Percentiles rank a stretch among this genome's conserved stretches.
These are phyloP conservation scores for Aspergillus hancockii DNA, from an alignment of 495 filamentous ascomycete species.

Conservation along the genomic window DNA sequence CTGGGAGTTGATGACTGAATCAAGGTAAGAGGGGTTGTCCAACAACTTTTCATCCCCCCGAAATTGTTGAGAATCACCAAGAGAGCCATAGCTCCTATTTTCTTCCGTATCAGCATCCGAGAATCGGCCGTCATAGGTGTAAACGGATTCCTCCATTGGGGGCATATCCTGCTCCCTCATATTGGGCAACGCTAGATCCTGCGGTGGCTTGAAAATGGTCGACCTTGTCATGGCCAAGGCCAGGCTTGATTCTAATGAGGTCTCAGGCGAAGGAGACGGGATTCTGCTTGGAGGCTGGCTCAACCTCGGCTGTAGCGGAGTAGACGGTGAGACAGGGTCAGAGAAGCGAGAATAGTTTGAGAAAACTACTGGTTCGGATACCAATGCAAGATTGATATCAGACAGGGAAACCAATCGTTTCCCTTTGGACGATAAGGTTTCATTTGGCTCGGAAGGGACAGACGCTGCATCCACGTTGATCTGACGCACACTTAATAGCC, in stretches of 20 bases:
- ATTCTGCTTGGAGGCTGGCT: conserved; percentile 36
- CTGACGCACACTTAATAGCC: conserved; percentile 65
- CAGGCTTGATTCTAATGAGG: conserved; percentile 29
- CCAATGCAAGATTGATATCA: conserved; percentile 63
- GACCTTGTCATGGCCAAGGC: conserved; percentile 43
- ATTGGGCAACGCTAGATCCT: conserved; percentile 4
- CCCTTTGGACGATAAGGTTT: conserved; percentile 39
- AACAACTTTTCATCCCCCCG: conserved; percentile 38
- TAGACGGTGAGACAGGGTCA: conserved; percentile 58
- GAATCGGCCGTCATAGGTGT: conserved; percentile 46
- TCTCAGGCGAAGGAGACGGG: conserved; percentile 30
- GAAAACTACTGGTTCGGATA: conserved; percentile 74
- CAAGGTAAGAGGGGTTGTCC: conserved; percentile 50
- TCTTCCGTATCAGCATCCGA: conserved; percentile 46
- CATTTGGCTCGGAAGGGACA: conserved; percentile 31
- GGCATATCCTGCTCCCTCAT: not conserved
- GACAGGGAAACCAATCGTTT: conserved; percentile 65
- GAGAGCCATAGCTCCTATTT: conserved; percentile 26
- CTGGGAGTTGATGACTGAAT: conserved; percentile 50
- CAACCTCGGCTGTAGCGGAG: conserved; percentile 45
- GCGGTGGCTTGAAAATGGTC: conserved; percentile 40
- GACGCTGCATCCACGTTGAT: conserved; percentile 69
- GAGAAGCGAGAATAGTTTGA: conserved; percentile 63
- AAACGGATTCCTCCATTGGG: conserved; percentile 33
- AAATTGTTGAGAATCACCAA: conserved; percentile 34